Conservation (phyloP, 768 basidiomycete species). For the Russula emetica region DNA sequence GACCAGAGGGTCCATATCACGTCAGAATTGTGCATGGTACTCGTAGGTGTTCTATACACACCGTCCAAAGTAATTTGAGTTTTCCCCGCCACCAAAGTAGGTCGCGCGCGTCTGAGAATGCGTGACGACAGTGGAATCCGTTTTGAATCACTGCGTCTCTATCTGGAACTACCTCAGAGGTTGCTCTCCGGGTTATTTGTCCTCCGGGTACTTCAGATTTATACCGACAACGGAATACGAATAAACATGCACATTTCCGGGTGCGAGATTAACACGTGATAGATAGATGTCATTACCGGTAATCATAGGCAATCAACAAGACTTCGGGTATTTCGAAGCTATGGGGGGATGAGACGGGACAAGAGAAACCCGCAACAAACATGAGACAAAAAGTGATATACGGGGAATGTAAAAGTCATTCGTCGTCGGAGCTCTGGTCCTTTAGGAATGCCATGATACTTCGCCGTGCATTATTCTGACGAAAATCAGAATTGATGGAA, state of each 20-base stretch:
- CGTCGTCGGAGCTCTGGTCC: conserved; percentile 62
- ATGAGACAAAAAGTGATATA: neutral
- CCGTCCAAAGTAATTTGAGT: neutral
- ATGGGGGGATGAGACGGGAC: neutral
- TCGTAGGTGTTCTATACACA: neutral
- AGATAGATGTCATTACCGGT: neutral
- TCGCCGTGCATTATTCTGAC: conserved; percentile 44
- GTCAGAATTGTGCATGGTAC: neutral
- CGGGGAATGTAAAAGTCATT: conserved; percentile 34
- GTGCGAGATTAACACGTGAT: neutral
- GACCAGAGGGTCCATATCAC: neutral
- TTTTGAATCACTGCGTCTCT: too few relatives aligned
- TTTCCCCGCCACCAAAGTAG: neutral
- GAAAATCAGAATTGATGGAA: neutral
- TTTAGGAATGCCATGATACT: conserved; percentile 70
- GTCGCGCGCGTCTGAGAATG: neutral
- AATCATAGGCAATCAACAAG: neutral
- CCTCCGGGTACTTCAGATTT: neutral
- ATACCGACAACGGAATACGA: neutral
- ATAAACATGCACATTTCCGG: neutral
- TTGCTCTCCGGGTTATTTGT: neutral
- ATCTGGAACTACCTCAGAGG: neutral
- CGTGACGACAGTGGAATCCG: neutral
- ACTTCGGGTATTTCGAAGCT: neutral
- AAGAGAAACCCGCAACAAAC: neutral